phyloP scores from a whole-genome alignment of 495 filamentous ascomycete genomes.

The Pseudoneurospora amorphoporcata region DNA sequence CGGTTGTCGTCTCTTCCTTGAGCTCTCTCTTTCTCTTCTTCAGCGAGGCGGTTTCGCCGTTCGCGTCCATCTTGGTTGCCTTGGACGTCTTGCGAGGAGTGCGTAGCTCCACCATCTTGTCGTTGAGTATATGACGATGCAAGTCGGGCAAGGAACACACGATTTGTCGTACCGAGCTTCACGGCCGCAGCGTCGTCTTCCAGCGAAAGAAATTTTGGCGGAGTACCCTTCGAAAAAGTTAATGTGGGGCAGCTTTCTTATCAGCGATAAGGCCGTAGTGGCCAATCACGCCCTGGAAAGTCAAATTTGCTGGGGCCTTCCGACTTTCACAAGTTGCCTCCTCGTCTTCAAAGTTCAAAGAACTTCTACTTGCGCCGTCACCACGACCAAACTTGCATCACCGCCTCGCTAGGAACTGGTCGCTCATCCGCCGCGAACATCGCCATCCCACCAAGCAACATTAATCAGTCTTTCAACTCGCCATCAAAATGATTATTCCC shows the following conservation, averaged over 20 bases:
- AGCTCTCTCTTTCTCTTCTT: slow-evolving; percentile 26
- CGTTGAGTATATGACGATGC: neutral
- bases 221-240: slow-evolving; percentile 23
- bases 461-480: neutral
- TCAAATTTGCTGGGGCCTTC: slow-evolving; percentile 11
- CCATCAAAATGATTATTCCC: slow-evolving; percentile 82
- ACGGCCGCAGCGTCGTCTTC: neutral
- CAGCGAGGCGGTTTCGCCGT: slow-evolving; percentile 20
- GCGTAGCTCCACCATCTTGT: neutral
- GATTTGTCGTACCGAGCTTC: neutral
- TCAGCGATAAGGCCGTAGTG: slow-evolving; percentile 19
- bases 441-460: neutral
- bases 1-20: slow-evolving; percentile 17
- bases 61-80: slow-evolving; percentile 10
- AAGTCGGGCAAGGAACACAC: neutral
- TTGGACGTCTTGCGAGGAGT: neutral
- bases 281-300: slow-evolving; percentile 9
- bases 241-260: slow-evolving; percentile 17
- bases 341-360: neutral
- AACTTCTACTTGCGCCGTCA: neutral
- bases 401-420: neutral
- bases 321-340: neutral
- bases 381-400: neutral
- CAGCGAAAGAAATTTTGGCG: slow-evolving; percentile 26
- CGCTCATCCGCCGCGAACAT: neutral